Evolutionary conservation across 257 asterid species (phyloP), one percentile per base, ranked within the genome.

Genomic region (Leonotis leonurus): DNA sequence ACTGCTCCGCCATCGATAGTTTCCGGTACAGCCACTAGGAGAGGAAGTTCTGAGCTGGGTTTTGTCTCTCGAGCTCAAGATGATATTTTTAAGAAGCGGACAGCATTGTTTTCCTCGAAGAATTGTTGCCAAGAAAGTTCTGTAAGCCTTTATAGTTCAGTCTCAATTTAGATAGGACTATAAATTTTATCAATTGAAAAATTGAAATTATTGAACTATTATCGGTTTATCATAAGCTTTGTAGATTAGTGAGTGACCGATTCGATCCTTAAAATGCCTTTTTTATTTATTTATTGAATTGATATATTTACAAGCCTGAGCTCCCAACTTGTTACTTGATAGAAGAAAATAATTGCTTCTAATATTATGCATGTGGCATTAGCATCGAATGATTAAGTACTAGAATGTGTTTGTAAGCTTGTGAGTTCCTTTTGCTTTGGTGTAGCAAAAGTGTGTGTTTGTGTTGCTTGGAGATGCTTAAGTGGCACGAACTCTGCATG

Each of bases 141-240:
- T 33, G 93, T 82, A 70, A 74, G 88, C 68, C 14, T 39, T 11
- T 48, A n/a, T 26, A 14, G 50, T 60, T 65, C 63, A 21, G 13
- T 52, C 46, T 72, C 25, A n/a, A 12, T 57, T 20, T 6, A 18
- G 60, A 16, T 0, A 12, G 32, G 4, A 33, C 32, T 25, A n/a
- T 25, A 37, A 45, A 22, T 39, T 45, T 51, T 35, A 40, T 12
- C 12, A 30, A 22, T 6, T 3, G 6, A 35, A 25, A 33, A 30
- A 22, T 6, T 3, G 6, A 35, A 25, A 33, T 20, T 25, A 53
- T 53, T 56, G 46, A 44, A 46, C 33, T 56, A 17, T 25, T 51
- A n/a, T n/a, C n/a, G n/a, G n/a, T n/a, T n/a, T n/a, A 48, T 45
- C 52, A 18, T 2, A 45, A 45, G 26, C 46, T n/a, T n/a, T 12